phyloP scores from a whole-genome alignment of 495 filamentous ascomycete genomes.

The Chlorociboria aeruginascens region DNA sequence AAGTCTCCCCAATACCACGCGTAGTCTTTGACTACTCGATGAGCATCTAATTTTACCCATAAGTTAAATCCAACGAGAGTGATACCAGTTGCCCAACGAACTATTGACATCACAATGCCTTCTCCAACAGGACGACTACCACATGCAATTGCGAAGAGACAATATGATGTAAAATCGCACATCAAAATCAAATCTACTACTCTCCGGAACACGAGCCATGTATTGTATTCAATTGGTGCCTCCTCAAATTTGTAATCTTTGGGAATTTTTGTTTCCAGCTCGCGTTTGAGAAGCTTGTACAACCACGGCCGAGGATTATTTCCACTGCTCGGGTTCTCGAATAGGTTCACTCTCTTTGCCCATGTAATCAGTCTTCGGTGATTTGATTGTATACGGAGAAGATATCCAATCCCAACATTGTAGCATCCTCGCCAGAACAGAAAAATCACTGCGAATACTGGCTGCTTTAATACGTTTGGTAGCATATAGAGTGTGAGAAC shows the following conservation, averaged over 20 bases:
- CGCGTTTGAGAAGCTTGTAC: slow-evolving; percentile 70
- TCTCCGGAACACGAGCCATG: slow-evolving; percentile 91
- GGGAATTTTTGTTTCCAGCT: slow-evolving; percentile 89
- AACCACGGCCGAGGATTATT: slow-evolving; percentile 70
- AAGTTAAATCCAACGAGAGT: slow-evolving; percentile 86
- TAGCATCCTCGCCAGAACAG: slow-evolving; percentile 88
- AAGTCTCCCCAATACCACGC: slow-evolving; percentile 99
- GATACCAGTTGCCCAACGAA: slow-evolving; percentile 74
- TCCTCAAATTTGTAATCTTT: slow-evolving; percentile 88
- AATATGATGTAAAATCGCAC: slow-evolving; percentile 97
- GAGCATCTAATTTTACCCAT: slow-evolving; percentile 97
- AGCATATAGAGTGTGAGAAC: slow-evolving; percentile 60
- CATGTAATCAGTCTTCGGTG: slow-evolving; percentile 75
- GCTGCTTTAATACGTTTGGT: slow-evolving; percentile 51
- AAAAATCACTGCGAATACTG: slow-evolving; percentile 69
- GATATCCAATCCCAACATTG: slow-evolving; percentile 86
- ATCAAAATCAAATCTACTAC: slow-evolving; percentile 93
- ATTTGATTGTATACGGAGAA: slow-evolving; percentile 81
- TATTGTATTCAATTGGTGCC: slow-evolving; percentile 95
- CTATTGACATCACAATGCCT: slow-evolving; percentile 48
- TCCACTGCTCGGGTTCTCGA: slow-evolving; percentile 69
- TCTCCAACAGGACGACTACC: slow-evolving; percentile 62
- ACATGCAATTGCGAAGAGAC: slow-evolving; percentile 88
- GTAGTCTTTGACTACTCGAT: slow-evolving; percentile 97
- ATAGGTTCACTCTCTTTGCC: slow-evolving; percentile 75